Evolutionary conservation across 768 basidiomycete genomes (phyloP).

Genomic region (Tulasnella sp.): DNA sequence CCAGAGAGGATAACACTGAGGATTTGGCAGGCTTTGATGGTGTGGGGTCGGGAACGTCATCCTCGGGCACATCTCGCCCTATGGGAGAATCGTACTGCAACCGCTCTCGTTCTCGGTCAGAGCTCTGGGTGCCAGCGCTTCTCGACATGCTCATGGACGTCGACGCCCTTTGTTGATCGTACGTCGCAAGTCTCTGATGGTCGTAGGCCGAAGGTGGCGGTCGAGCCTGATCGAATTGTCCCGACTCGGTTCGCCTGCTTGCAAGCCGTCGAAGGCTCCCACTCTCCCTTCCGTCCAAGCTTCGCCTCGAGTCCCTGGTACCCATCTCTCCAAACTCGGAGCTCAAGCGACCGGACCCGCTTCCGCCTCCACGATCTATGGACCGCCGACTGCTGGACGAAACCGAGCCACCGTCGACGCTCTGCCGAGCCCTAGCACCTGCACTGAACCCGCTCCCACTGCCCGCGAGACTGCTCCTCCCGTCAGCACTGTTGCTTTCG

Average conservation of each 20-base stretch:
- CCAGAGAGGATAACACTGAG: neutral
- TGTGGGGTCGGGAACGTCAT: neutral
- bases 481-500: constrained; percentile 1
- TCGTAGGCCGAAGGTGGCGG: neutral
- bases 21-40: neutral
- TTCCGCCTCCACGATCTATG: neutral
- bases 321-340: neutral
- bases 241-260: neutral
- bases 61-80: neutral
- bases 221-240: neutral
- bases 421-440: constrained; percentile 1
- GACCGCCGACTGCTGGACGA: constrained; percentile 14
- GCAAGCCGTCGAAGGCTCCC: neutral
- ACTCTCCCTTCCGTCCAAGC: neutral
- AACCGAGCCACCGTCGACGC: constrained; percentile 15
- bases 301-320: neutral
- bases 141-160: neutral
- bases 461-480: neutral
- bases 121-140: neutral
- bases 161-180: neutral
- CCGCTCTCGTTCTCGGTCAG: neutral
- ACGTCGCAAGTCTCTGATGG: neutral
- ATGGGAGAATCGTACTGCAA: neutral
- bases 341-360: neutral
- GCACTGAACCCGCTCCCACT: constrained; percentile 14